These are phyloP conservation scores for Mycena sanguinolenta DNA, from an alignment of 768 basidiomycete genomes.

Conservation along the genomic window DNA sequence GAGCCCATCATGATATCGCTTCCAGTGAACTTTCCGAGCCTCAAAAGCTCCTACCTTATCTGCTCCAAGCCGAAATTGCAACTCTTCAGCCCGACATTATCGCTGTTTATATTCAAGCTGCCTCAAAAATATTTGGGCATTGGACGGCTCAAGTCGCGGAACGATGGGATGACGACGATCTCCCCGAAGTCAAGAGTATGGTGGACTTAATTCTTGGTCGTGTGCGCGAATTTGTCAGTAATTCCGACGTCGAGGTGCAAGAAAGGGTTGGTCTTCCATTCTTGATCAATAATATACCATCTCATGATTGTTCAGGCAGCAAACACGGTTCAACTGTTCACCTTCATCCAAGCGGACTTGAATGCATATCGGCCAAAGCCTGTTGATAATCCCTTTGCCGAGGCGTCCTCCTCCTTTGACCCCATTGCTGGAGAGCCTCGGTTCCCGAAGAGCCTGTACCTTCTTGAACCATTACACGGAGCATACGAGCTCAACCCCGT, in stretches of 20 bases:
- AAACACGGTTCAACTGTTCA: slow-evolving; percentile 80
- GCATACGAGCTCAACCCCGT: slow-evolving; percentile 90
- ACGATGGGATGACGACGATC: slow-evolving; percentile 80
- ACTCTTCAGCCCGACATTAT: slow-evolving; percentile 74
- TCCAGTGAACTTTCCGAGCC: slow-evolving; percentile 84
- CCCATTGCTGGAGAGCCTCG: slow-evolving; percentile 55
- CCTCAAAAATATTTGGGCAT: slow-evolving; percentile 87
- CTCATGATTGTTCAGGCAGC: slow-evolving; percentile 70
- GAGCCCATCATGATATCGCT: slow-evolving; percentile 13
- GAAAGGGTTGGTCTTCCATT: slow-evolving; percentile 78
- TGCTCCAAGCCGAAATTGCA: slow-evolving; percentile 73
- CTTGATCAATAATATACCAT: slow-evolving; percentile 14
- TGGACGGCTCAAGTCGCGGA: slow-evolving; percentile 86
- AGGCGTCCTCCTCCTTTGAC: slow-evolving; percentile 56
- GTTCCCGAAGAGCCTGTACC: slow-evolving; percentile 91
- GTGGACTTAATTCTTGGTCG: slow-evolving; percentile 74
- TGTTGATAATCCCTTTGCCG: slow-evolving; percentile 51
- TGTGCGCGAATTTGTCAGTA: slow-evolving; percentile 70
- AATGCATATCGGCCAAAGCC: slow-evolving; percentile 62
- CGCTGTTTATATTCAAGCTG: slow-evolving; percentile 85
- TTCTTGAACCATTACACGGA: slow-evolving; percentile 85
- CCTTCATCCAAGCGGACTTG: slow-evolving; percentile 83
- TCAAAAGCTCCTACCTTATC: slow-evolving; percentile 76
- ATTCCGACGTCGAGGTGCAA: slow-evolving; percentile 88
- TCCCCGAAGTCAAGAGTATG: slow-evolving; percentile 72